These are phyloP conservation scores for Aotearoamyces nothofagi DNA, from an alignment of 2,329 filamentous ascomycete species.

Conservation along the genomic window DNA sequence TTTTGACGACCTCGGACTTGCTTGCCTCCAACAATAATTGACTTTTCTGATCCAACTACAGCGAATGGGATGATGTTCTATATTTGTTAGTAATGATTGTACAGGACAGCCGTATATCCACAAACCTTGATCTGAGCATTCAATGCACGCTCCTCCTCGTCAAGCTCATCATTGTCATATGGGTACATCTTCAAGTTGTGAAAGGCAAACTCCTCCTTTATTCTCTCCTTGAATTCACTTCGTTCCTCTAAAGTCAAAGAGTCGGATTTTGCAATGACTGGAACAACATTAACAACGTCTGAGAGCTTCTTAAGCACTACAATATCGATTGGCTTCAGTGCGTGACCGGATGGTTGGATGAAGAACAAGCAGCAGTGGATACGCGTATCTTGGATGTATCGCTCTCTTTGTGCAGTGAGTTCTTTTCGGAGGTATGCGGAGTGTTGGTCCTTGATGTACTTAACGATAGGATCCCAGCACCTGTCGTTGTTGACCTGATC, in stretches of 20 bases:
- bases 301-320: conserved; percentile 99
- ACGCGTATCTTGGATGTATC: conserved; percentile 97
- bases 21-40: conserved; percentile 92
- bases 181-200: conserved; percentile 99
- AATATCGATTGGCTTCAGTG: conserved; percentile 97
- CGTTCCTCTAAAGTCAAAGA: conserved; percentile 93
- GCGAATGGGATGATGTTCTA: conserved; percentile 93
- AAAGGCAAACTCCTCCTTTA: conserved; percentile 99
- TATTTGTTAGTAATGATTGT: conserved; percentile 19
- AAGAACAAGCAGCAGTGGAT: conserved; percentile 99
- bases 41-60: conserved; percentile 95
- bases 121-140: conserved; percentile 93
- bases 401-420: conserved; percentile 95
- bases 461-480: conserved; percentile 99
- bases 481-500: conserved; percentile 99
- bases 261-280: conserved; percentile 97
- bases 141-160: conserved; percentile 85
- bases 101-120: conserved; percentile 2
- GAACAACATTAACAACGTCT: conserved; percentile 97
- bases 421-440: conserved; percentile 98
- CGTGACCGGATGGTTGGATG: conserved; percentile 96
- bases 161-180: conserved; percentile 98
- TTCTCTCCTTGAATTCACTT: conserved; percentile 91
- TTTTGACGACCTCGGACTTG: conserved; percentile 96
- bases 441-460: conserved; percentile 99